Evolutionary conservation across 1,284 basidiomycete species (phyloP).

Genomic region (Microbotryomycetes sp.): DNA sequence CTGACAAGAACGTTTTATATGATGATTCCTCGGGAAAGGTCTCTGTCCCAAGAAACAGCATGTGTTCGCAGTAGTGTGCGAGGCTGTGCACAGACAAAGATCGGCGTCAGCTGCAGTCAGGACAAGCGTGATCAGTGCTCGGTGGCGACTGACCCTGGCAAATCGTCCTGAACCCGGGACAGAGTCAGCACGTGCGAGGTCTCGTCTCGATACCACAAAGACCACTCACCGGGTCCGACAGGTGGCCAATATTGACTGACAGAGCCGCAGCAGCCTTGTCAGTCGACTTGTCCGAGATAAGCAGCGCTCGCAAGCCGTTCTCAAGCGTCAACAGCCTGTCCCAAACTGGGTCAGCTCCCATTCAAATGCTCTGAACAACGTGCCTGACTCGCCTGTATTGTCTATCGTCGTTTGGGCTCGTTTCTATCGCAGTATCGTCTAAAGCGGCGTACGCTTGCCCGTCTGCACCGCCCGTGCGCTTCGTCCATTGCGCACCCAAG

Average conservation of each 20-base stretch:
- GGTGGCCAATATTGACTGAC: slow-evolving; percentile 90
- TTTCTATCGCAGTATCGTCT: slow-evolving; percentile 59
- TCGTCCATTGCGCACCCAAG: no score
- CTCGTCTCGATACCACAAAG: no score
- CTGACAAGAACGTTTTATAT: slow-evolving; percentile 77
- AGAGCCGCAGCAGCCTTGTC: slow-evolving; percentile 95
- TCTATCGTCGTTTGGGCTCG: slow-evolving; percentile 65
- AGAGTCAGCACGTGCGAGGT: background rate
- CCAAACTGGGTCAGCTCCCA: background rate
- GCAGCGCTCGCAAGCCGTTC: slow-evolving; percentile 79
- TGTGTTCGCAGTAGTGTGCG: slow-evolving; percentile 88
- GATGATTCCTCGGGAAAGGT: slow-evolving; percentile 80
- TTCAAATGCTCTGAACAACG: background rate
- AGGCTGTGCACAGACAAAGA: slow-evolving; percentile 52
- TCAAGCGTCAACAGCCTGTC: slow-evolving; percentile 59
- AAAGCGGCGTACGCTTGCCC: slow-evolving; percentile 43
- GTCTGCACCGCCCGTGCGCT: no score
- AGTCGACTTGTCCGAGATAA: slow-evolving; percentile 79
- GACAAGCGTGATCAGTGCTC: background rate
- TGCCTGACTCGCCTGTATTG: slow-evolving; percentile 52
- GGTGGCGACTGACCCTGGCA: slow-evolving; percentile 49
- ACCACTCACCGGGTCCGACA: slow-evolving; percentile 81
- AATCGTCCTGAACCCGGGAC: slow-evolving; percentile 55
- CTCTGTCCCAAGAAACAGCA: slow-evolving; percentile 67
- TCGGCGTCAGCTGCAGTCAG: background rate